Conservation (phyloP, 768 basidiomycete genomes). For the Omphalotus guepiniiformis region DNA sequence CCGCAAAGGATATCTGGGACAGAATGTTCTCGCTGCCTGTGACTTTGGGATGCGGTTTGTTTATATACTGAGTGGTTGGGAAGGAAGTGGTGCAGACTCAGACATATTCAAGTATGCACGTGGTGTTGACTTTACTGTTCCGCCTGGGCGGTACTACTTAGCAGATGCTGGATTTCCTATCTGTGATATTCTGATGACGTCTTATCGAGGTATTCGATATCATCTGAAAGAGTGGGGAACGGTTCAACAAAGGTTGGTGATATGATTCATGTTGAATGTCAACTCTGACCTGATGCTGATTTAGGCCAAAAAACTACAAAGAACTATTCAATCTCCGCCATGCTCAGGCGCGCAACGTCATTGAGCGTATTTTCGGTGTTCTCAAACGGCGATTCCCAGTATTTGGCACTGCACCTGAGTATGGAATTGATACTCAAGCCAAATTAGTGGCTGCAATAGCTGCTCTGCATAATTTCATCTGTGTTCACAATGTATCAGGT, state of each 20-base stretch:
- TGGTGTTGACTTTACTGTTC: conserved; percentile 10
- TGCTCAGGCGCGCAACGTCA: conserved; percentile 19
- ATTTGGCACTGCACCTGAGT: conserved; percentile 16
- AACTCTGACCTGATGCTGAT: not conserved
- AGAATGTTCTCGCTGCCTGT: conserved; percentile 22
- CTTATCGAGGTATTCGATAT: conserved; percentile 22
- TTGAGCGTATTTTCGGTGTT: conserved; percentile 24
- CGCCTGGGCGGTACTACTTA: conserved; percentile 17
- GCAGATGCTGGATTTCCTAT: conserved; percentile 20
- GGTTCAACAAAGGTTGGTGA: not conserved
- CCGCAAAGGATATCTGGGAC: conserved; percentile 17
- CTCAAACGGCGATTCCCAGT: conserved; percentile 18
- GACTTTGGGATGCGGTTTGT: conserved; percentile 20
- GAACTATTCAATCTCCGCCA: conserved; percentile 25
- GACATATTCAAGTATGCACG: conserved; percentile 16
- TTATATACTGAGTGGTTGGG: conserved; percentile 24
- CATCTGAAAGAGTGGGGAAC: conserved; percentile 24
- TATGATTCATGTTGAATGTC: not conserved
- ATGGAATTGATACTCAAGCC: conserved; percentile 17
- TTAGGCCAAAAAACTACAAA: conserved; percentile 17
- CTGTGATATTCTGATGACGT: conserved; percentile 20
- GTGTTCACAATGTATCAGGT: conserved; percentile 13
- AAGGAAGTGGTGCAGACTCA: conserved; percentile 20
- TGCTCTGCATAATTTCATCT: conserved; percentile 25
- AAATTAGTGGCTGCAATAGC: conserved; percentile 18